These are phyloP conservation scores for Dentiscutata heterogama DNA, from an alignment of 371 early-diverging fungal species.

Conservation along the genomic window DNA sequence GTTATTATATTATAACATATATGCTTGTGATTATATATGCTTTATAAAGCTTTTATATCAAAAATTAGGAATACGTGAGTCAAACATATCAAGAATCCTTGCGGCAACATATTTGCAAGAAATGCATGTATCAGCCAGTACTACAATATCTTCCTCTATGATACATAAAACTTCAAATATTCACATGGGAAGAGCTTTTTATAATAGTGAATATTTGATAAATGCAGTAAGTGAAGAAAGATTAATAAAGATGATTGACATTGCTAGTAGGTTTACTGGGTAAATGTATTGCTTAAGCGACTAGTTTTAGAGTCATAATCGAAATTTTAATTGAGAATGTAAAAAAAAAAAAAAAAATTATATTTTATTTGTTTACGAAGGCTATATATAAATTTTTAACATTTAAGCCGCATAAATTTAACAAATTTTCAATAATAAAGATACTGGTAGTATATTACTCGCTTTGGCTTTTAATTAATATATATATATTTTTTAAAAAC, in stretches of 20 bases:
- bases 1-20: background rate
- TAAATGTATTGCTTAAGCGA: no score
- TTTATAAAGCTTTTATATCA: background rate
- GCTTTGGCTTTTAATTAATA: no score
- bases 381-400: no score
- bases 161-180: slow-evolving; percentile 20
- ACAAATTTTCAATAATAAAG: no score
- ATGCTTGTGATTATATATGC: background rate
- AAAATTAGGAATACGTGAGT: slow-evolving; percentile 18
- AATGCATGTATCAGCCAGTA: slow-evolving; percentile 36
- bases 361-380: no score
- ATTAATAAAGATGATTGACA: background rate
- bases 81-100: slow-evolving; percentile 19
- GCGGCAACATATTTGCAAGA: background rate
- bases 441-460: no score
- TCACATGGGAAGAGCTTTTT: slow-evolving; percentile 31
- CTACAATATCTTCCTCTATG: background rate
- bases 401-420: no score
- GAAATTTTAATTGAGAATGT: no score
- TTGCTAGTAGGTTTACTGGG: no score
- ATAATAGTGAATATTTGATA: slow-evolving; percentile 26
- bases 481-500: no score
- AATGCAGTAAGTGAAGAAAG: slow-evolving; percentile 11
- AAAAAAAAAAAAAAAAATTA: no score
- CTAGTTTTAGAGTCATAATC: no score